phyloP scores from a whole-genome alignment of 2,329 filamentous ascomycete genomes.

The Exophiala xenobiotica region DNA sequence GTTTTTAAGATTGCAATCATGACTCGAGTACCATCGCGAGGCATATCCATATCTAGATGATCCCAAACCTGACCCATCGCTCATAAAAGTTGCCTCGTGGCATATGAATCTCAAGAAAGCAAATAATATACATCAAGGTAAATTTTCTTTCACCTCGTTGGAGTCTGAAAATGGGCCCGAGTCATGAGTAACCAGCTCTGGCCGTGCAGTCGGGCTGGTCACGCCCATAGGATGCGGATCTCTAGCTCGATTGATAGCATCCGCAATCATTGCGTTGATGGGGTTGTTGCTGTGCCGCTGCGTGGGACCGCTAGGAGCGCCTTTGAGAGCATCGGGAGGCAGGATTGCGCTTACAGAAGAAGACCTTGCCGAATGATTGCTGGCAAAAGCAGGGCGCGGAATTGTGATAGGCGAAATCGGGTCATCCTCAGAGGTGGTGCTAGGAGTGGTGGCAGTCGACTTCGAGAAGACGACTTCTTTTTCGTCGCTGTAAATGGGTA shows the following conservation, averaged over 20 bases:
- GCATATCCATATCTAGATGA: background rate
- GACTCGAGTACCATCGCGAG: background rate
- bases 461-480: conserved; percentile 26
- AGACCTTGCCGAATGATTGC: conserved; percentile 23
- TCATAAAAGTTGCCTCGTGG: conserved; percentile 19
- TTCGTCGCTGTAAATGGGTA: conserved; percentile 25
- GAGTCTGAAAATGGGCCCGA: conserved; percentile 45
- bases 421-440: conserved; percentile 9
- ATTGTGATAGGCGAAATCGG: conserved; percentile 21
- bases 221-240: conserved; percentile 22
- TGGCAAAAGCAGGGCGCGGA: conserved; percentile 21
- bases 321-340: conserved; percentile 8
- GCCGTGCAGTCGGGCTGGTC: conserved; percentile 25
- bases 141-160: conserved; percentile 40
- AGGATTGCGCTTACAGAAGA: conserved; percentile 26
- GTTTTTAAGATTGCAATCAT: conserved; percentile 10
- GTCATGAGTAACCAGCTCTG: conserved; percentile 34
- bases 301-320: conserved; percentile 11
- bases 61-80: conserved; percentile 4
- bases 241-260: conserved; percentile 32
- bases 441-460: conserved; percentile 12
- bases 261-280: conserved; percentile 35
- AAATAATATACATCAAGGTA: conserved; percentile 21
- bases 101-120: conserved; percentile 9
- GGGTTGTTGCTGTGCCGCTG: conserved; percentile 30